Evolutionary conservation across 225 moss, liverwort and hornwort species (phyloP), one percentile per base, ranked within the genome.

Genomic region (Antitrichia curtipendula): DNA sequence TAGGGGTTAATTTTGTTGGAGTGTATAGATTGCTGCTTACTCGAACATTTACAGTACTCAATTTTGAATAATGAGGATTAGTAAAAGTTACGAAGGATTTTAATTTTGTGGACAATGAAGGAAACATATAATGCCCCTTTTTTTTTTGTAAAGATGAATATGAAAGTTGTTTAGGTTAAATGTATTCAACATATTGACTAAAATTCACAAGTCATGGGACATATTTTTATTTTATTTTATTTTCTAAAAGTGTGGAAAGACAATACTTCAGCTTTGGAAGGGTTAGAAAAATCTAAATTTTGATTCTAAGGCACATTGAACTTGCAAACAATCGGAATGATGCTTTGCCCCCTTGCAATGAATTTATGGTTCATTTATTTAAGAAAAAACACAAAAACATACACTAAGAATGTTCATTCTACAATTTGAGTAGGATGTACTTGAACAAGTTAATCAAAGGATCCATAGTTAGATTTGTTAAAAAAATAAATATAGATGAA

Each of bases 111-210:
- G 1, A 0, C 12, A 32, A 27, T 25, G 8, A 41, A 27, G 25
- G 24, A 75, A 50, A 50, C 2, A 12, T 0, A 5, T 4, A 1
- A 32, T 8, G 1, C 0, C 0, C 13, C 2, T 1, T 5, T 21
- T 8, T 41, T 45, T 28, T 19, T 74, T 11, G 0, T 1, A 7
- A 49, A 34, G 19, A 21, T 34, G 21, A 75, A 13, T 20, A 5
- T 12, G 2, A 32, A 13, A 34, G 75, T 34, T 22, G 4, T 8
- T 52, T 52, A 13, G 22, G 52, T 8, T 52, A 1, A 31, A 4
- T 0, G 4, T 19, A 18, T 52, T 2, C 8, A 41, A 34, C 1
- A 32, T 5, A 34, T 50, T 21, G 49, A 75, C 32, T 75, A 21
- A 5, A 50, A 5, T 21, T 10, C 4, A 13, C 4, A 32, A 12